phyloP scores from a whole-genome alignment of 139 green algal genomes.

The Coelastrella sp. region DNA sequence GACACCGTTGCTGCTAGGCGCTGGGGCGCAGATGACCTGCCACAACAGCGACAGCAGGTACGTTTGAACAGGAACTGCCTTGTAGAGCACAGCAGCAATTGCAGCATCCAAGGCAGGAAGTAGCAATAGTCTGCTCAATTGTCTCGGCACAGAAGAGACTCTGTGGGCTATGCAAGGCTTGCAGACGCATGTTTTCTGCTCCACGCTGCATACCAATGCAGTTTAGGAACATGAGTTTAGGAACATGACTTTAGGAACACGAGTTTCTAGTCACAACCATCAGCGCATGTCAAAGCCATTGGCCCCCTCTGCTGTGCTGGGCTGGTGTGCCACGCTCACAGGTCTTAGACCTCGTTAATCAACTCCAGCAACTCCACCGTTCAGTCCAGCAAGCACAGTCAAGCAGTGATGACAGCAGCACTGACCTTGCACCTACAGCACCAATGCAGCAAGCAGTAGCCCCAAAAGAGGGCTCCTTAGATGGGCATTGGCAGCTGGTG shows the following conservation, averaged over 20 bases:
- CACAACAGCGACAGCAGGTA: not conserved
- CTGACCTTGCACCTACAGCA: not conserved
- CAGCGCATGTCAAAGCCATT: too few relatives aligned
- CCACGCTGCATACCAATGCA: too few relatives aligned
- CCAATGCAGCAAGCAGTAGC: not conserved
- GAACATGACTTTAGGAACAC: too few relatives aligned
- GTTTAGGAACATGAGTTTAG: too few relatives aligned
- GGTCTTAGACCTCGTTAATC: not conserved
- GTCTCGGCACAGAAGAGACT: too few relatives aligned
- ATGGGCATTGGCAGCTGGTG: slow-evolving; percentile 17
- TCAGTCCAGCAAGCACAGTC: not conserved
- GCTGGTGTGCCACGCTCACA: not conserved
- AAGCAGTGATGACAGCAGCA: slow-evolving; percentile 4
- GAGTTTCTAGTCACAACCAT: too few relatives aligned
- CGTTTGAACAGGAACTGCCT: not conserved
- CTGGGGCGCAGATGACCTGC: not conserved
- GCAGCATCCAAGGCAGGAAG: not conserved
- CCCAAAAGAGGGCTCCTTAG: not conserved
- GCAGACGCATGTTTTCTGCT: too few relatives aligned
- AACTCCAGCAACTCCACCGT: not conserved
- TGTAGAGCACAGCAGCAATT: not conserved
- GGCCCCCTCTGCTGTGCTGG: not conserved
- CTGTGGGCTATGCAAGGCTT: too few relatives aligned
- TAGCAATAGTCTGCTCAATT: not conserved
- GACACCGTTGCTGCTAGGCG: not conserved